phyloP scores from a whole-genome alignment of 257 asterid species.

The Solanum appendiculatum region DNA sequence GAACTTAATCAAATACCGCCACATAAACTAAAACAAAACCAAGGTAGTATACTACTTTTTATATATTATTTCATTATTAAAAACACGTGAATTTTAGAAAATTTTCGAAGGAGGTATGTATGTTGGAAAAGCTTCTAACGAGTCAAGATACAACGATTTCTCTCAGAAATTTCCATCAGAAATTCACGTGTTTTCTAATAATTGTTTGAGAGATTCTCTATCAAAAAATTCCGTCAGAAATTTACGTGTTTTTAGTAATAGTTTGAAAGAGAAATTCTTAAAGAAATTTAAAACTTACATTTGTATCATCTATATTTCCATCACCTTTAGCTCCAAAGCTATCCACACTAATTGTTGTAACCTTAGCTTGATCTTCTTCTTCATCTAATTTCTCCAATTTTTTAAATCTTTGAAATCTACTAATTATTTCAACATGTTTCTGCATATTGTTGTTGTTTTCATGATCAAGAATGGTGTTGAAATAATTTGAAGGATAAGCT shows the following conservation, averaged over 20 bases:
- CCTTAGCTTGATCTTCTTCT: not conserved
- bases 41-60: not conserved
- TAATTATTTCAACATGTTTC: not conserved
- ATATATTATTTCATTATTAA: not conserved
- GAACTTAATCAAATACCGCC: not conserved
- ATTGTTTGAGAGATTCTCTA: not conserved
- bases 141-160: not conserved
- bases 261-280: not conserved
- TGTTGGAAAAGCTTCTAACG: not conserved
- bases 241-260: not conserved
- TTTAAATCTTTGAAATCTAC: not conserved
- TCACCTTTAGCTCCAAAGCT: slow-evolving; percentile 56
- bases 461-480: not conserved
- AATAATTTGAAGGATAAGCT: slow-evolving; percentile 29
- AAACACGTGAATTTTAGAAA: not conserved
- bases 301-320: slow-evolving; percentile 43
- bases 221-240: not conserved
- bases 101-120: not conserved
- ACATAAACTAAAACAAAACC: not conserved
- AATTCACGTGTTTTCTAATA: not conserved
- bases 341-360: slow-evolving; percentile 25
- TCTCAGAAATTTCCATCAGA: not conserved
- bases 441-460: not conserved
- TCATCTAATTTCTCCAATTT: not conserved
- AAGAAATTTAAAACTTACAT: slow-evolving; percentile 13